Conservation (phyloP, 345 rosid species). For the Combretum micranthum region DNA sequence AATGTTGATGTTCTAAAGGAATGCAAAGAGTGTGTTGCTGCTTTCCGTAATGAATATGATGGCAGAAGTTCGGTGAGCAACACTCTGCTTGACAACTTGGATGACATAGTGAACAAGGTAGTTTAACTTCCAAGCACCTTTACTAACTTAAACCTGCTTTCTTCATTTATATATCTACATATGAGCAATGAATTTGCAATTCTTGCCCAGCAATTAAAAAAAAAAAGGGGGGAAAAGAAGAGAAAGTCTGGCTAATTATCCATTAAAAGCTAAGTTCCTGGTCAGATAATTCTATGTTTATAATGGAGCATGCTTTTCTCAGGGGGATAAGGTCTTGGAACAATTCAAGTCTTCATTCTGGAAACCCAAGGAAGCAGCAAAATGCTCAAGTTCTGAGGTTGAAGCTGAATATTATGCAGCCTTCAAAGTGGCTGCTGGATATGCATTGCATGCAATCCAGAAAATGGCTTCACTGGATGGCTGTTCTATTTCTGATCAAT, state of each 20-base stretch:
- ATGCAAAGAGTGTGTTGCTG: conserved; percentile 45
- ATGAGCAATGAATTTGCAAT: no score
- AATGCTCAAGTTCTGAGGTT: conserved; percentile 21
- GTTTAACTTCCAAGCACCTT: no score
- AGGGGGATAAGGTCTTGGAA: conserved; percentile 58
- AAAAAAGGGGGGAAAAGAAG: no score
- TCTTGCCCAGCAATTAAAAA: no score
- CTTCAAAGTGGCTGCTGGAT: conserved; percentile 24
- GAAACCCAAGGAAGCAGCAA: conserved; percentile 13
- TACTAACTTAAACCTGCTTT: no score
- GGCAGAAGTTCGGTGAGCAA: conserved; percentile 38
- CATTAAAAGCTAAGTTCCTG: no score
- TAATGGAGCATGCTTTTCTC: conserved; percentile 2
- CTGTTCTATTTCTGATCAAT: conserved; percentile 27
- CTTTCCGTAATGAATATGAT: conserved; percentile 24
- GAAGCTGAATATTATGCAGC: conserved; percentile 30
- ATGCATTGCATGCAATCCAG: conserved; percentile 35
- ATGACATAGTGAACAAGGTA: conserved; percentile 52
- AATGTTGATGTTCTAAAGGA: conserved; percentile 61
- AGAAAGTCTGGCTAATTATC: no score
- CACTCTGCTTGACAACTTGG: conserved; percentile 44
- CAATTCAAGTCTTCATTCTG: conserved; percentile 27
- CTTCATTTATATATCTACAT: no score
- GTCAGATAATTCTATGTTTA: no score
- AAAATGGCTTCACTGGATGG: conserved; percentile 32